Base-by-base conservation (phyloP, 2,329 filamentous ascomycete genomes). In the Epichloe bromicola region DNA sequence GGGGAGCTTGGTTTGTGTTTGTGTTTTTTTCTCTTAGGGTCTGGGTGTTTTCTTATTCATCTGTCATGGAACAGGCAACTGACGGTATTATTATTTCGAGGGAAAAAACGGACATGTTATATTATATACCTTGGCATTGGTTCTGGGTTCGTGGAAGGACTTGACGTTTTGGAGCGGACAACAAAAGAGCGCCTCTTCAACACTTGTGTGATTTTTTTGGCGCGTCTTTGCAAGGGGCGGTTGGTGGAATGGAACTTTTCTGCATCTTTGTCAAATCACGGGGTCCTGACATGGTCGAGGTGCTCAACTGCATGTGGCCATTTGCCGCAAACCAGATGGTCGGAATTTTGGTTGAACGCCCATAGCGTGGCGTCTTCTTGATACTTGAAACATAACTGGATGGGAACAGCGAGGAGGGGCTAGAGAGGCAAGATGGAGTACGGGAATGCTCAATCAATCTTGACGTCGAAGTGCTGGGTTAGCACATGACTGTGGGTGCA, bases 51-150 rank as follows among this genome's bases (percentile, higher is more conserved):
- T 37, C 49, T 51, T n/a, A 54, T 52, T 17, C 26, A 41, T 49
- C 42, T 46, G 49, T 42, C 50, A 44, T 37, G 48, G 40, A 46
- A 47, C 49, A 30, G 53, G 47, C 48, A 52, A 46, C 50, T 49
- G 48, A 48, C 46, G 53, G 51, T 57, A 60, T 55, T 56, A 47
- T 46, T 51, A 55, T 54, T 50, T 51, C 53, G 54, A 53, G 51
- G 53, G 52, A 45, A 46, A 48, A 42, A 49, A 57, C 49, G 49
- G 52, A 51, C 46, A 56, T 56, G 53, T 51, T 52, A 53, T 57
- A 57, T 57, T 52, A 53, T 57, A 58, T 57, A 56, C 53, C 53
- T 54, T 47, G 55, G 55, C 34, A 50, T 51, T 55, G 56, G 52
- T 51, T 49, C 54, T 44, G 52, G 49, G 56, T 36, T 36, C 43